Evolutionary conservation across 345 rosid genomes (phyloP).

Genomic region (Psidium guajava): DNA sequence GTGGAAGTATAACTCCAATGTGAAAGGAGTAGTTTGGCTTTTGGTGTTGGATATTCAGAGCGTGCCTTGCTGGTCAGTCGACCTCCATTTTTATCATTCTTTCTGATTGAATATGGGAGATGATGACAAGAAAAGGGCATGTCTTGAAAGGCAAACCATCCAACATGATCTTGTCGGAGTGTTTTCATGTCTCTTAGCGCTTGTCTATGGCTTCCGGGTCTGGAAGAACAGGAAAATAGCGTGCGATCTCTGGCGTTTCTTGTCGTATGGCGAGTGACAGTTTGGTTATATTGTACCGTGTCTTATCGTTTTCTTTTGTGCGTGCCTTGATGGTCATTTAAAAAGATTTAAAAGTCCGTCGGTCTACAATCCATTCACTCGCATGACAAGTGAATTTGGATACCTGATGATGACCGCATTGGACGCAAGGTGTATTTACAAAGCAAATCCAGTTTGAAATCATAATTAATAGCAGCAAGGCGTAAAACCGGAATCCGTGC

Average conservation of each 20-base stretch:
- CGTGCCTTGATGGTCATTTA: neutral
- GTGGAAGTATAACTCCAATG: neutral
- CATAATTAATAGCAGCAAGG: neutral
- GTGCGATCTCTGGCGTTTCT: neutral
- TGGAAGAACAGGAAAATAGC: neutral
- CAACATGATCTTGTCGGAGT: neutral
- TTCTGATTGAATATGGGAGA: neutral
- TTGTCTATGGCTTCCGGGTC: neutral
- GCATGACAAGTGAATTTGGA: neutral
- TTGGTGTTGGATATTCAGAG: neutral
- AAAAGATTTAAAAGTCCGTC: neutral
- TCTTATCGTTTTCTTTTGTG: neutral
- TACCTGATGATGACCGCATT: neutral
- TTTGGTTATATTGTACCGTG: neutral
- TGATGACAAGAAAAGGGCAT: neutral
- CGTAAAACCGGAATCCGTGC: neutral
- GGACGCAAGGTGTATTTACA: neutral
- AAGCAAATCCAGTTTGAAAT: neutral
- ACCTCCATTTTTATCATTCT: neutral
- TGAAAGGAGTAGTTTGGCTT: neutral
- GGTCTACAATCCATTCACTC: neutral
- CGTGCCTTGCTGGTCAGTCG: neutral
- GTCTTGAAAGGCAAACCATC: neutral
- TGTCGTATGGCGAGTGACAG: neutral
- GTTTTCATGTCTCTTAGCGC: neutral